Conservation (phyloP, 352 stramenopile genomes). For the Aphanomyces invadans region DNA sequence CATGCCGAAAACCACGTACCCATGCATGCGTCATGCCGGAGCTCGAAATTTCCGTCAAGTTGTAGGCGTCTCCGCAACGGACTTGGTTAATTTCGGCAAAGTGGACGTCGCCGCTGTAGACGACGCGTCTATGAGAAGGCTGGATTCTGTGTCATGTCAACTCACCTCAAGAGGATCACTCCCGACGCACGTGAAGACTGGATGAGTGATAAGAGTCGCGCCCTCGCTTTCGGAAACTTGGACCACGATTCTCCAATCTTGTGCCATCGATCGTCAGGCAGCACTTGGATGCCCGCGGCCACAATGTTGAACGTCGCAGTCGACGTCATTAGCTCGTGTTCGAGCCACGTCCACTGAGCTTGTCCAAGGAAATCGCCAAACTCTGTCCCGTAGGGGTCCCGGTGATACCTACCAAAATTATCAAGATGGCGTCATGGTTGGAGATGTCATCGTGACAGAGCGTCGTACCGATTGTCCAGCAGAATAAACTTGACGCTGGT, state of each 20-base stretch:
- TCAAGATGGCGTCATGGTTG: no score
- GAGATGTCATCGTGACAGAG: no score
- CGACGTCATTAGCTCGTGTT: conserved; percentile 65
- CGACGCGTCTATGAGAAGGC: no score
- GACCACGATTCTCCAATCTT: conserved; percentile 82
- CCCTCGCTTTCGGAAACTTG: conserved; percentile 73
- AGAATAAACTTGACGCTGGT: conserved; percentile 82
- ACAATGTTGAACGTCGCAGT: conserved; percentile 89
- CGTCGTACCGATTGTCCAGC: conserved; percentile 64
- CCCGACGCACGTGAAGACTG: conserved; percentile 73
- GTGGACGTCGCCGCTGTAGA: conserved; percentile 84
- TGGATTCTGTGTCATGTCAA: not conserved
- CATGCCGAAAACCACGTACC: conserved; percentile 79
- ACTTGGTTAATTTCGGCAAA: conserved; percentile 90
- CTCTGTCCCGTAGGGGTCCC: conserved; percentile 54
- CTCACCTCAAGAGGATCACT: conserved; percentile 71
- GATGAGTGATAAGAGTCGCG: conserved; percentile 80
- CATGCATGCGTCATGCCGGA: conserved; percentile 92
- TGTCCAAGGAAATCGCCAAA: conserved; percentile 69
- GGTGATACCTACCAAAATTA: conserved; percentile 44
- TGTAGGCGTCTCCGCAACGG: conserved; percentile 62
- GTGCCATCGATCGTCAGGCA: conserved; percentile 71
- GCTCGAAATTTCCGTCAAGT: conserved; percentile 80
- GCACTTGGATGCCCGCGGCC: conserved; percentile 87
- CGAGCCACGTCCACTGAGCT: conserved; percentile 79